phyloP scores from a whole-genome alignment of 352 stramenopile genomes.

The Phytophthora pini region DNA sequence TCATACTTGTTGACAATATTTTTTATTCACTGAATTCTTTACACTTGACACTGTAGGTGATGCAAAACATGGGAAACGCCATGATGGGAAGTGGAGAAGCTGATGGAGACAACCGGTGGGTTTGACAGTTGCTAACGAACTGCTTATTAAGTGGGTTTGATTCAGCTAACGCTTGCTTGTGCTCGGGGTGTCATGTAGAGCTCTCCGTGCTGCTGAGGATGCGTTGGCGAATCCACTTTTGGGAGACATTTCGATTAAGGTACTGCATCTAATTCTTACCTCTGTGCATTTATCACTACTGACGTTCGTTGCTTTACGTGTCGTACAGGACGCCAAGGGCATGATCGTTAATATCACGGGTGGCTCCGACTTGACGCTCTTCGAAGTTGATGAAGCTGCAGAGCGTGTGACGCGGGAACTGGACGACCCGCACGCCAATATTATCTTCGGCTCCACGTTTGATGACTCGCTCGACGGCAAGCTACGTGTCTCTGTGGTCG shows the following conservation, averaged over 20 bases:
- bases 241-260: conserved; percentile 90
- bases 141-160: background rate
- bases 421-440: conserved; percentile 87
- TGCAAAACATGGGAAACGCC: conserved; percentile 88
- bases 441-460: conserved; percentile 90
- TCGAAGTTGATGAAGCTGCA: conserved; percentile 90
- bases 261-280: conserved; percentile 10
- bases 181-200: conserved; percentile 36
- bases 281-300: no score
- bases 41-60: conserved; percentile 50
- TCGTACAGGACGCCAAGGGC: conserved; percentile 82
- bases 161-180: conserved; percentile 13
- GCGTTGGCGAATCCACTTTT: conserved; percentile 89
- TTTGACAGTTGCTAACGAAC: background rate
- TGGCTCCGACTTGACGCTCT: conserved; percentile 93
- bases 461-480: conserved; percentile 84
- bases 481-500: conserved; percentile 87
- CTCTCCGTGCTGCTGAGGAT: conserved; percentile 83
- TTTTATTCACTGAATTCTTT: background rate
- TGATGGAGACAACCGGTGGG: conserved; percentile 87
- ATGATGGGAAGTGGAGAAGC: conserved; percentile 94
- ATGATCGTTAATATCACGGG: conserved; percentile 97
- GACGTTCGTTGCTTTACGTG: conserved; percentile 2
- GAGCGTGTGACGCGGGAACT: conserved; percentile 89
- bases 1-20: background rate